Evolutionary conservation across 148 eudicot genomes (phyloP).

Genomic region (Drosera capensis): DNA sequence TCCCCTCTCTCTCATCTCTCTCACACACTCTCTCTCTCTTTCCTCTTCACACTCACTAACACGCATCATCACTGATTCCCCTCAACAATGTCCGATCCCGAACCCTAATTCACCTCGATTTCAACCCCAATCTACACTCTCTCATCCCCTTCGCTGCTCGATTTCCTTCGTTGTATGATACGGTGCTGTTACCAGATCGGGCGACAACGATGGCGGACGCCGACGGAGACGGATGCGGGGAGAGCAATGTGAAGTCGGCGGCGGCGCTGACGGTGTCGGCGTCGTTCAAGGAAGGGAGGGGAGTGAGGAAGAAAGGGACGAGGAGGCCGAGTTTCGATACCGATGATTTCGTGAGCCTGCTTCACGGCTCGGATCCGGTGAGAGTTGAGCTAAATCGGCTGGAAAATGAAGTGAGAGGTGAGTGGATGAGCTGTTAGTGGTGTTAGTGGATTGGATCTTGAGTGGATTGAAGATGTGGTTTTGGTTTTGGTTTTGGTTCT

Average conservation of each 20-base stretch:
- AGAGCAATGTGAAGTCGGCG: neutral
- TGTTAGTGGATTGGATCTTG: slow-evolving; percentile 18
- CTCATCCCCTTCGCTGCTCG: too few species aligned
- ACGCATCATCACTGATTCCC: too few species aligned
- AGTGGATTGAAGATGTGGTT: slow-evolving; percentile 2
- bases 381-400: slow-evolving; percentile 83
- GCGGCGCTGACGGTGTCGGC: slow-evolving; percentile 29
- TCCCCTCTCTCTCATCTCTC: too few species aligned
- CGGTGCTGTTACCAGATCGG: too few species aligned
- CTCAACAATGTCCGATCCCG: too few species aligned
- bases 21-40: too few species aligned
- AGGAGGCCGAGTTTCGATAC: slow-evolving; percentile 69
- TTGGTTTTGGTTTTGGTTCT: neutral
- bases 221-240: slow-evolving; percentile 1
- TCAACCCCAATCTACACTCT: too few species aligned
- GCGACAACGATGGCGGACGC: too few species aligned
- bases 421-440: too few species aligned
- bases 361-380: slow-evolving; percentile 99
- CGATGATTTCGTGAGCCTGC: slow-evolving; percentile 67
- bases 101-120: too few species aligned
- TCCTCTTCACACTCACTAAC: too few species aligned
- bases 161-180: too few species aligned
- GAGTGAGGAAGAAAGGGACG: slow-evolving; percentile 39
- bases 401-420: slow-evolving; percentile 92
- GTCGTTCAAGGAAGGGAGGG: slow-evolving; percentile 51